Evolutionary conservation across 2,329 filamentous ascomycete species (phyloP).

Genomic region (Cordyceps javanica): DNA sequence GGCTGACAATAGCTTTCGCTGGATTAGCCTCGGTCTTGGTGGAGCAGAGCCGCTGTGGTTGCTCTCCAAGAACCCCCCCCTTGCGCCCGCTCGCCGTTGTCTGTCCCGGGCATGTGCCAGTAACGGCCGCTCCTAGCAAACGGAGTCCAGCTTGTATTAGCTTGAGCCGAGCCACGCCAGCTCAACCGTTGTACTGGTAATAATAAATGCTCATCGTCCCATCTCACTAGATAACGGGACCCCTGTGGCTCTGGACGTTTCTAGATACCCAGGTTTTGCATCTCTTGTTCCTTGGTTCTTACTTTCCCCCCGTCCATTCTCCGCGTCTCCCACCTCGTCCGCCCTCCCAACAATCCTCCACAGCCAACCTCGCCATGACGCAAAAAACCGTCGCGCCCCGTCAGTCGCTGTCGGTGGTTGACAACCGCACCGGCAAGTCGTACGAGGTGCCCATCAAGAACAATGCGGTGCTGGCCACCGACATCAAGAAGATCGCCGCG

Average conservation of each 20-base stretch:
- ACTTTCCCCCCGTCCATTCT: not conserved
- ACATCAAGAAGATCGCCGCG: constrained; percentile 45
- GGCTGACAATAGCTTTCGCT: not conserved
- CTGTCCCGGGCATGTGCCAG: constrained; percentile 7
- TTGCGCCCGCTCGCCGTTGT: not conserved
- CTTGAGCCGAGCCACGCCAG: not conserved
- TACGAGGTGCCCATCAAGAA: constrained; percentile 44
- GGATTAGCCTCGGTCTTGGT: constrained; percentile 9
- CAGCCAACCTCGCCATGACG: not conserved
- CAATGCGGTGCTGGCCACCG: constrained; percentile 44
- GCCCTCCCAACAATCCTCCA: not conserved
- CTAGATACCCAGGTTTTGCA: not conserved
- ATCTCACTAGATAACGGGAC: not conserved
- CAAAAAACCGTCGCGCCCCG: constrained; percentile 17
- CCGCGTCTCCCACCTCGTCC: too few relatives aligned
- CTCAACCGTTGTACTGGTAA: not conserved
- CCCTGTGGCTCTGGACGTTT: not conserved
- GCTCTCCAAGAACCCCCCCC: not conserved
- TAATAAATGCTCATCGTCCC: constrained; percentile 1
- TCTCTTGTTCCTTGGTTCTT: not conserved
- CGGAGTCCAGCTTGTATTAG: not conserved
- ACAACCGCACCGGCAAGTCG: constrained; percentile 42
- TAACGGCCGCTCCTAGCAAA: not conserved
- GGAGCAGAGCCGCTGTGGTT: not conserved
- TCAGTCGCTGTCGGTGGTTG: constrained; percentile 36